Percentiles rank a stretch among this genome's conserved stretches.
Conservation (phyloP, 2,329 filamentous ascomycete genomes). For the Didymella sp. region DNA sequence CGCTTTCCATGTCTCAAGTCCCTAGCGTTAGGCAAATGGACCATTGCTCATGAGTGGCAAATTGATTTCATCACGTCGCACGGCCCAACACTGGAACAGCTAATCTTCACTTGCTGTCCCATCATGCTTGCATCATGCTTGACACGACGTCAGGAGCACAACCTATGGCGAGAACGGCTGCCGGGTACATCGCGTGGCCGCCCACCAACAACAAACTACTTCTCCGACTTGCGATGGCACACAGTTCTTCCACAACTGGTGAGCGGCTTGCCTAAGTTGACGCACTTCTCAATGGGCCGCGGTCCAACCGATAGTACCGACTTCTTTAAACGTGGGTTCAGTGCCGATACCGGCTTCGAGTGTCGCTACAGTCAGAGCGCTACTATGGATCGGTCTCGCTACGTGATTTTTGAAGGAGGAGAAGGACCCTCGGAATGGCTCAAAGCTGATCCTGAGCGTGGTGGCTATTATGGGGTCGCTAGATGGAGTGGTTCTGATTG, state of each 20-base stretch:
- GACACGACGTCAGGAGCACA: constrained; percentile 2
- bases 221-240: constrained; percentile 11
- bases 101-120: constrained; percentile 56
- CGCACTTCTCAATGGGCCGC: constrained; percentile 13
- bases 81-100: constrained; percentile 47
- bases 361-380: background rate
- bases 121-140: constrained; percentile 34
- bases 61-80: constrained; percentile 56
- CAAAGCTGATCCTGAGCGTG: background rate
- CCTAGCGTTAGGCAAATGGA: constrained; percentile 52
- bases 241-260: background rate
- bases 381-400: constrained; percentile 3
- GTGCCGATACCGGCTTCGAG: background rate
- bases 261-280: background rate
- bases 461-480: background rate
- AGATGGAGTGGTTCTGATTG: background rate
- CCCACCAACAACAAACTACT: background rate
- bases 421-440: background rate
- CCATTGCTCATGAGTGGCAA: constrained; percentile 56
- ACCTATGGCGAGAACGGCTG: background rate
- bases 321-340: background rate
- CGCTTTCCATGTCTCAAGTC: constrained; percentile 52
- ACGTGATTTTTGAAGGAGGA: constrained; percentile 1
- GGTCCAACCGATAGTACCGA: background rate
- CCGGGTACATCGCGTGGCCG: background rate